A percentile compares a stretch with the other conserved stretches of the same genome.
phyloP scores from a whole-genome alignment of 1,284 basidiomycete species.

The Apiotrichum domesticum region DNA sequence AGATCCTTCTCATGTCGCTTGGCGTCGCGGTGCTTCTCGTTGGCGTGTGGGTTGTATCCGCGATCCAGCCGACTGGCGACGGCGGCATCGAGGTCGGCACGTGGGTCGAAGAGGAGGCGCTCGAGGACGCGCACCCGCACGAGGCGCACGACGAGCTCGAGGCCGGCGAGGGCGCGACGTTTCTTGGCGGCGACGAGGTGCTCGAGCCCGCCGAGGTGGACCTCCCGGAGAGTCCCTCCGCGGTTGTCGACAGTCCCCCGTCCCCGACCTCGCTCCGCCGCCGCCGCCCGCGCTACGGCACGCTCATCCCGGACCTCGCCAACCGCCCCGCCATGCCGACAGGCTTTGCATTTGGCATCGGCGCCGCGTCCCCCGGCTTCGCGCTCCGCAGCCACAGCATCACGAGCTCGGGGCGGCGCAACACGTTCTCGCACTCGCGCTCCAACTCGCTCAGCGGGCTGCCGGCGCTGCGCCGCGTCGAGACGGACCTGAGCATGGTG shows the following conservation, averaged over 20 bases:
- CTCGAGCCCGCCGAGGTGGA: slow-evolving; percentile 5
- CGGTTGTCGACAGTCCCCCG: slow-evolving; percentile 3
- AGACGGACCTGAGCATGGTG: background rate
- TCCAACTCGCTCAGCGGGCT: background rate
- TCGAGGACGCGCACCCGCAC: slow-evolving; percentile 10
- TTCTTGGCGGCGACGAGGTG: slow-evolving; percentile 15
- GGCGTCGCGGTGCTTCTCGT: slow-evolving; percentile 75
- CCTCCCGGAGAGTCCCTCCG: slow-evolving; percentile 3
- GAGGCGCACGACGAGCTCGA: slow-evolving; percentile 25
- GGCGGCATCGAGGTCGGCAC: slow-evolving; percentile 46
- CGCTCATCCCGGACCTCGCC: slow-evolving; percentile 41
- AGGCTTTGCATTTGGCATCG: slow-evolving; percentile 46
- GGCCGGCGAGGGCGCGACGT: slow-evolving; percentile 19
- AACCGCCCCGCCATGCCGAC: slow-evolving; percentile 28
- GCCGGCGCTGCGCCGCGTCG: background rate
- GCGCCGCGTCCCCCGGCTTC: slow-evolving; percentile 47
- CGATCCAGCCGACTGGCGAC: slow-evolving; percentile 42
- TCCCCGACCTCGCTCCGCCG: slow-evolving; percentile 22
- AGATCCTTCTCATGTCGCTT: slow-evolving; percentile 67
- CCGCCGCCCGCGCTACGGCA: slow-evolving; percentile 35
- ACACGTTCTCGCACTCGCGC: slow-evolving; percentile 1
- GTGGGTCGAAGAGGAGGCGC: slow-evolving; percentile 43
- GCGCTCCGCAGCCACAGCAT: slow-evolving; percentile 34
- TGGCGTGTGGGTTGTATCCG: slow-evolving; percentile 80
- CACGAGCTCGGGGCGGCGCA: background rate